Conservation (phyloP, 257 asterid species). For the Ballota nigra region DNA sequence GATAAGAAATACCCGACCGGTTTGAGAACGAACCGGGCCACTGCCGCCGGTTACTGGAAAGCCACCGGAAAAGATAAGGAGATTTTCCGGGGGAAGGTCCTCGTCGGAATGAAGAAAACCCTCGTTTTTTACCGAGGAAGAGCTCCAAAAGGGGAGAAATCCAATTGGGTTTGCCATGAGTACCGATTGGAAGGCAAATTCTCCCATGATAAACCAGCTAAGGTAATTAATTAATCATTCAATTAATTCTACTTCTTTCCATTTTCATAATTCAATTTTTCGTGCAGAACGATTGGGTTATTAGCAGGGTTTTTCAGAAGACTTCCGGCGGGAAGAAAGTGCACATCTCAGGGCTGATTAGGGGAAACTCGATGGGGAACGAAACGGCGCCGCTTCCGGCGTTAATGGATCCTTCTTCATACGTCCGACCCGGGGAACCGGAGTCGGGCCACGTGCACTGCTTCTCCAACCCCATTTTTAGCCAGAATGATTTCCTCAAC, state of each 20-base stretch:
- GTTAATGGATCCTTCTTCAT: constrained; percentile 44
- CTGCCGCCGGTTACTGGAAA: constrained; percentile 85
- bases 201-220: constrained; percentile 33
- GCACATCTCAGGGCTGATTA: constrained; percentile 60
- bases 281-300: constrained; percentile 89
- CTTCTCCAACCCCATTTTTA: constrained; percentile 60
- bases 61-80: constrained; percentile 88
- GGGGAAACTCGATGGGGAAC: constrained; percentile 28
- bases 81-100: constrained; percentile 52
- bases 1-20: constrained; percentile 90
- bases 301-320: constrained; percentile 85
- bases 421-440: constrained; percentile 13
- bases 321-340: constrained; percentile 71
- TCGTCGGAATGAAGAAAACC: constrained; percentile 87
- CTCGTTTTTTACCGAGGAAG: constrained; percentile 79
- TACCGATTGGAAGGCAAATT: constrained; percentile 64
- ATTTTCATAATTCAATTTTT: neutral
- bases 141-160: constrained; percentile 78
- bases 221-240: constrained; percentile 31
- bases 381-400: constrained; percentile 49
- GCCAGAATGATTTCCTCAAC: constrained; percentile 35
- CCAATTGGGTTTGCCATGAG: constrained; percentile 89
- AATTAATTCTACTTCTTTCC: too few species aligned
- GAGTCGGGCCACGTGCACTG: constrained; percentile 71
- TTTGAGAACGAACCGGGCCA: constrained; percentile 76